A percentile compares a stretch with the other conserved stretches of the same genome.
These are phyloP conservation scores for Plicaturopsis crispa DNA, from an alignment of 768 basidiomycete genomes.

Conservation along the genomic window DNA sequence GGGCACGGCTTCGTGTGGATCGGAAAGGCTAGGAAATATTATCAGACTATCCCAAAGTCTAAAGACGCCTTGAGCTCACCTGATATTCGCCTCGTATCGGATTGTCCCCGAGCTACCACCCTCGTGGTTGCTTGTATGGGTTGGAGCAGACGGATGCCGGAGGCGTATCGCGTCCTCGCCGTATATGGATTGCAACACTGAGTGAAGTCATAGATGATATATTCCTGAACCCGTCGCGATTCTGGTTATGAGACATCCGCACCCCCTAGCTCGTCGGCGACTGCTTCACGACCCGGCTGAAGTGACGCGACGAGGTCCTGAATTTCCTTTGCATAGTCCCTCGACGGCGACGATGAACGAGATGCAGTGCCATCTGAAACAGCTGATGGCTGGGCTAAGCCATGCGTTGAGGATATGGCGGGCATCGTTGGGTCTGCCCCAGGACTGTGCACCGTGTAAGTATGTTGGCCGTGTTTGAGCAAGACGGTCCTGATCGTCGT, in stretches of 20 bases:
- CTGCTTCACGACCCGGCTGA: constrained; percentile 31
- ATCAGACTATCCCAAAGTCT: constrained; percentile 5
- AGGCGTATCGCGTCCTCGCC: constrained; percentile 58
- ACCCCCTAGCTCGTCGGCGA: constrained; percentile 43
- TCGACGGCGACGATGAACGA: too few species aligned
- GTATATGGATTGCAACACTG: constrained; percentile 80
- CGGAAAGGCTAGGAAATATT: constrained; percentile 38
- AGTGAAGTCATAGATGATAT: constrained; percentile 7
- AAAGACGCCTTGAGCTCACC: constrained; percentile 37
- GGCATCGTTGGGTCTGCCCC: too few species aligned
- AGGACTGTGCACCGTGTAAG: too few species aligned
- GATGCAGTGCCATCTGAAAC: too few species aligned
- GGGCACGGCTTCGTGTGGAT: constrained; percentile 43
- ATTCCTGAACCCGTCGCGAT: constrained; percentile 4
- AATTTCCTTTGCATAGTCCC: too few species aligned
- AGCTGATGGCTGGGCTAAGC: too few species aligned
- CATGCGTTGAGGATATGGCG: too few species aligned
- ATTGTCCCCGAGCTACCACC: constrained; percentile 27
- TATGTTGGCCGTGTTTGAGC: too few species aligned
- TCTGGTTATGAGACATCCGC: constrained; percentile 6
- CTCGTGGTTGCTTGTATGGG: constrained; percentile 12
- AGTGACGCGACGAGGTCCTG: too few species aligned
- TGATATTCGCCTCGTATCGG: constrained; percentile 59
- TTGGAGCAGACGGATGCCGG: constrained; percentile 46
- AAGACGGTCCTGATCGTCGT: too few species aligned